Base-by-base conservation (phyloP, 1,284 basidiomycete genomes). In the Boletellus deceptivus region DNA sequence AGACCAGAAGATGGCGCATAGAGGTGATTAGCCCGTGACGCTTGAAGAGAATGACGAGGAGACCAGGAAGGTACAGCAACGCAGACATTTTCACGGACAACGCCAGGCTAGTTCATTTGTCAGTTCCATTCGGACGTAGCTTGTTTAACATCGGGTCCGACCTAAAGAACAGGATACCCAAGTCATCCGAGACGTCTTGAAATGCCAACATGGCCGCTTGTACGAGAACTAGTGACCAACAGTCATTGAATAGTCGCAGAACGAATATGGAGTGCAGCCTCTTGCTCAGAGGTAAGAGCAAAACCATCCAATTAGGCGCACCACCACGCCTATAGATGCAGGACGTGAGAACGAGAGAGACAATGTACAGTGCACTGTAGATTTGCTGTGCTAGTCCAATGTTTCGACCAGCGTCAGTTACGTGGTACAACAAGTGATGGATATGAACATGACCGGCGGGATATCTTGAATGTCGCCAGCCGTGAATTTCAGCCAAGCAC, bases 51-150 rank as follows among this genome's bases (percentile, higher is more conserved):
- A 96, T 73, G 13, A 95, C 84, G 8, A 95, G 72, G 6, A 97
- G 74, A 4, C 89, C 93, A 2, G 96, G 96, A 1, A 98, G 72
- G 72, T 94, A 97, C n/a, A 99, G 79, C 16, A 99, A 72, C 34
- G 89, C 83, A 40, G 91, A 97, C 97, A 99, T 99, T 72, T 99
- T 99, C 59, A 98, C 79, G 2, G 93, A 94, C 5, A 99, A 70
- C 0, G 93, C 94, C 8, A 83, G 69, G 58, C 95, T 97, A 31
- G 27, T 31, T 39, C 20, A 14, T 46, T 25, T 8, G 44, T 67
- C 35, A 65, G 53, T 25, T 43, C n/a, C 22, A 20, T 33, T 20
- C 9, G 27, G 24, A 34, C 22, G n/a, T 16, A 11, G 14, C 7
- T 18, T 36, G n/a, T 6, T 39, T 34, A 16, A 27, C 11, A 34